These are phyloP conservation scores for Torulaspora pretoriensis DNA, from an alignment of 1,139 yeast genomes.

Conservation along the genomic window DNA sequence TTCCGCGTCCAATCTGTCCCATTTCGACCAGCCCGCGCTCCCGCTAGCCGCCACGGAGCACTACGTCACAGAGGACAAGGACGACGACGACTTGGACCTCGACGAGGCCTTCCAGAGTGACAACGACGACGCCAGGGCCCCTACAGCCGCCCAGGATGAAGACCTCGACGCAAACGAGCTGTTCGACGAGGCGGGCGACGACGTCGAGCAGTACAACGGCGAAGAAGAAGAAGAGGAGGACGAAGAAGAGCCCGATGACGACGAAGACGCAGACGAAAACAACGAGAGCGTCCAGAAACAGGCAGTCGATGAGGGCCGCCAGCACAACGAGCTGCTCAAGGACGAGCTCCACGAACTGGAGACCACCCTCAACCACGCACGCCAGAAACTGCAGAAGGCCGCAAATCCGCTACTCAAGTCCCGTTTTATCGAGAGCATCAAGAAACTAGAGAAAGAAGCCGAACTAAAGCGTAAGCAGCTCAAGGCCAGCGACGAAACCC, in stretches of 20 bases:
- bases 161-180: constrained; percentile 28
- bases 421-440: constrained; percentile 78
- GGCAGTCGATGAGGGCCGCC: constrained; percentile 42
- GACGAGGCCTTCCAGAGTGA: constrained; percentile 41
- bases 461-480: constrained; percentile 78
- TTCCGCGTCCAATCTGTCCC: constrained; percentile 16
- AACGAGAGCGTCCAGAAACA: constrained; percentile 31
- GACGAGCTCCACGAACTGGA: constrained; percentile 87
- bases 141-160: constrained; percentile 21
- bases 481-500: constrained; percentile 39
- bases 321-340: constrained; percentile 70
- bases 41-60: constrained; percentile 10
- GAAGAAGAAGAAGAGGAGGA: constrained; percentile 52
- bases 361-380: constrained; percentile 71
- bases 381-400: constrained; percentile 68
- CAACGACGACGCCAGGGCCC: constrained; percentile 33
- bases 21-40: constrained; percentile 4
- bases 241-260: constrained; percentile 47
- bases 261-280: constrained; percentile 34
- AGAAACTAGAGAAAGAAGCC: constrained; percentile 73
- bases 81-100: constrained; percentile 40
- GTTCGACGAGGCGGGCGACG: constrained; percentile 36
- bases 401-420: constrained; percentile 84
- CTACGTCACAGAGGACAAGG: constrained; percentile 35
- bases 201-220: constrained; percentile 39